These are phyloP conservation scores for Abelmoschus esculentus DNA, from an alignment of 345 rosid genomes.

Conservation along the genomic window DNA sequence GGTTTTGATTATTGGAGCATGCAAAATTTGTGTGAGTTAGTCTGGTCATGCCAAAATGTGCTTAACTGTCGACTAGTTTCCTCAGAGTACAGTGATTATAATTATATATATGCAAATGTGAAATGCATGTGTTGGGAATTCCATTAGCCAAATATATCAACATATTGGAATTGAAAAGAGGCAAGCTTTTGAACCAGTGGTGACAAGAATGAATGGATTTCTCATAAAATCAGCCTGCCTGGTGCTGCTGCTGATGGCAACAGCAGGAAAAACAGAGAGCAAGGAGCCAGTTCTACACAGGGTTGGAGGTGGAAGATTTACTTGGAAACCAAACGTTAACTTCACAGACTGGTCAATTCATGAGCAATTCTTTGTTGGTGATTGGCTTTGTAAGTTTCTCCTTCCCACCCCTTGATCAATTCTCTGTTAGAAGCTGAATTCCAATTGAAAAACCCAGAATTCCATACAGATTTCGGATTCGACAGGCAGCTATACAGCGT, in stretches of 20 bases:
- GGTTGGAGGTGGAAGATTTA: slow-evolving; percentile 48
- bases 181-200: neutral
- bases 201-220: slow-evolving; percentile 1
- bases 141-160: neutral
- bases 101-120: neutral
- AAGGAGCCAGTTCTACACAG: slow-evolving; percentile 41
- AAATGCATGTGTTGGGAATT: slow-evolving; percentile 4
- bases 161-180: neutral
- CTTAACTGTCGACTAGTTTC: neutral
- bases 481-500: slow-evolving; percentile 36
- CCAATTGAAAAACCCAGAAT: neutral
- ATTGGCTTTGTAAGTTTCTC: slow-evolving; percentile 46
- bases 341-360: slow-evolving; percentile 43
- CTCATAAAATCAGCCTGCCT: neutral
- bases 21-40: neutral
- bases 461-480: slow-evolving; percentile 34
- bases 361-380: slow-evolving; percentile 40
- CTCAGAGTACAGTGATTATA: neutral
- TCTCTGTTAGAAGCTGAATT: neutral
- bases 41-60: slow-evolving; percentile 8
- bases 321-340: slow-evolving; percentile 41
- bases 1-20: neutral
- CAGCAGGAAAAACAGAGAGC: neutral
- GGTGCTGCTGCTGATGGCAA: neutral
- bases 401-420: neutral